Percentiles rank a stretch among this genome's conserved stretches.
These are phyloP conservation scores for Diplocarpon rosae DNA, from an alignment of 2,329 filamentous ascomycete species.

Conservation along the genomic window DNA sequence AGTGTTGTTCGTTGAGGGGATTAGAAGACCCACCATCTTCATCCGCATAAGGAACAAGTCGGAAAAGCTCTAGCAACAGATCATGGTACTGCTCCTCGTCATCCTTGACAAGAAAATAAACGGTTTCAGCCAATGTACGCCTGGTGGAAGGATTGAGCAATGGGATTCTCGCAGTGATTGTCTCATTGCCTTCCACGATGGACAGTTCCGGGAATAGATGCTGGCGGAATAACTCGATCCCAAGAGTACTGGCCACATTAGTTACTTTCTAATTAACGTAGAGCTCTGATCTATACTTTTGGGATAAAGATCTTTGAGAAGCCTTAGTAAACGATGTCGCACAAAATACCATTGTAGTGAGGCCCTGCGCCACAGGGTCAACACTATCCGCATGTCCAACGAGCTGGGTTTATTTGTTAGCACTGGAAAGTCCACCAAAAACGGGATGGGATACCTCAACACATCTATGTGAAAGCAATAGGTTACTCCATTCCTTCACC, in stretches of 20 bases:
- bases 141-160: constrained; percentile 46
- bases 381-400: constrained; percentile 25
- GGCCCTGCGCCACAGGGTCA: constrained; percentile 27
- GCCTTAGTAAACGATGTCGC: constrained; percentile 24
- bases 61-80: constrained; percentile 41
- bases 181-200: constrained; percentile 26
- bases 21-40: constrained; percentile 26
- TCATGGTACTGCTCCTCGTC: constrained; percentile 36
- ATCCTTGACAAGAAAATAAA: constrained; percentile 45
- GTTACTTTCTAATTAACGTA: constrained; percentile 1
- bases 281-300: constrained; percentile 13
- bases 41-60: constrained; percentile 37
- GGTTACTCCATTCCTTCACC: constrained; percentile 23
- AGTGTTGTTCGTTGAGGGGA: constrained; percentile 8
- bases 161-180: constrained; percentile 31
- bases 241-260: constrained; percentile 29
- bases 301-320: constrained; percentile 18
- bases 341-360: constrained; percentile 29
- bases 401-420: constrained; percentile 13
- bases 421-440: background rate
- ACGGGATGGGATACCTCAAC: constrained; percentile 28
- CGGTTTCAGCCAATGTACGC: constrained; percentile 46
- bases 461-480: constrained; percentile 32
- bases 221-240: constrained; percentile 45
- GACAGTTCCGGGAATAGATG: constrained; percentile 51